A percentile compares a stretch with the other conserved stretches of the same genome.
These are phyloP conservation scores for Avena sativa DNA, from an alignment of 176 grass and related monocot species.

Conservation along the genomic window DNA sequence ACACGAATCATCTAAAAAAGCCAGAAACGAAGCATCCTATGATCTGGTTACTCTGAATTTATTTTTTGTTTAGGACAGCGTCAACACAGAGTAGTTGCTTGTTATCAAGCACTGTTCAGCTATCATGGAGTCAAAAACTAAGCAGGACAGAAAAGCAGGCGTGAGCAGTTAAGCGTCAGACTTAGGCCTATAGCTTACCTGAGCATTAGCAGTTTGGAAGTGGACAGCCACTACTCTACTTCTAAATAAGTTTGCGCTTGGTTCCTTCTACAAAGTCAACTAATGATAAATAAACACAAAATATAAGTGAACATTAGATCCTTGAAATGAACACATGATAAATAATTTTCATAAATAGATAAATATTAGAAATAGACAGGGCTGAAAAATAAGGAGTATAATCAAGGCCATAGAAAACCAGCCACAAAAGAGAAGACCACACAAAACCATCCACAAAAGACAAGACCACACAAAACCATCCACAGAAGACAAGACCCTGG, in stretches of 20 bases:
- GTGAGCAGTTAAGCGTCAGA: constrained; percentile 1
- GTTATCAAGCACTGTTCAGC: not conserved
- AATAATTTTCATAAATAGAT: not conserved
- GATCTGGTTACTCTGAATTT: not conserved
- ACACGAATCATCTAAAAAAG: not conserved
- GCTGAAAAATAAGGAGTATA: not conserved
- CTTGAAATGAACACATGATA: not conserved
- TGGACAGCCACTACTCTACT: not conserved
- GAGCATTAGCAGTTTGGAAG: constrained; percentile 29
- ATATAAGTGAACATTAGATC: not conserved
- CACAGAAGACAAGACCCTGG: not conserved
- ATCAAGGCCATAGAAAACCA: too few relatives aligned
- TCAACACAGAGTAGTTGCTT: not conserved
- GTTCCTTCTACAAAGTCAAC: too few relatives aligned
- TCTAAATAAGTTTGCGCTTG: not conserved
- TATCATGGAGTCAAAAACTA: not conserved
- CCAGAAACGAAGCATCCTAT: not conserved
- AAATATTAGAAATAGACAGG: not conserved
- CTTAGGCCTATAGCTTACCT: constrained; percentile 19
- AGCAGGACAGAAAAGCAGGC: constrained; percentile 12
- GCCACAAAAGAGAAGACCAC: too few relatives aligned
- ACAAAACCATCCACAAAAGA: too few relatives aligned
- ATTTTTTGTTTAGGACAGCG: not conserved
- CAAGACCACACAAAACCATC: too few relatives aligned
- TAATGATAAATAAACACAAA: not conserved